A percentile compares a stretch with the other conserved stretches of the same genome.
Conservation (phyloP, 2,329 filamentous ascomycete genomes). For the Trichoderma koningiopsis region DNA sequence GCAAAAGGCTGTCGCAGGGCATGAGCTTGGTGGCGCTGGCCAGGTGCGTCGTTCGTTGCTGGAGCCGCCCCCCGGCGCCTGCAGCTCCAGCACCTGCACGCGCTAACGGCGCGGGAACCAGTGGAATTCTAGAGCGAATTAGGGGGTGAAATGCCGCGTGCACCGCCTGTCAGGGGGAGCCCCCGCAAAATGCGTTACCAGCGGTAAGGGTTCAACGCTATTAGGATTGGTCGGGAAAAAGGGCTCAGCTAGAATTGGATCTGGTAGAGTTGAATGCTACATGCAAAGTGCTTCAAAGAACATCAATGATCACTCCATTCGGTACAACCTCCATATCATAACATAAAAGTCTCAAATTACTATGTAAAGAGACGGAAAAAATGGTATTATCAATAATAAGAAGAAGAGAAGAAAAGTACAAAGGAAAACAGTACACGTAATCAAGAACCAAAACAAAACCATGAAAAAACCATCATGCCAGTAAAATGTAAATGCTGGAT, state of each 20-base stretch:
- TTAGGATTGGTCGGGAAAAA: background rate
- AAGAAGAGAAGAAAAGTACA: background rate
- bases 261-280: background rate
- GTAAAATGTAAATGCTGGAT: constrained; percentile 11
- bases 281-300: background rate
- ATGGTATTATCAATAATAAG: background rate
- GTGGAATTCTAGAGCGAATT: constrained; percentile 20
- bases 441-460: background rate
- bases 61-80: constrained; percentile 15
- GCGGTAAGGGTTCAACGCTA: constrained; percentile 14
- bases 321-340: background rate
- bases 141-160: constrained; percentile 8
- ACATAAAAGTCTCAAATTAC: background rate
- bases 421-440: background rate
- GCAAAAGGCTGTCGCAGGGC: constrained; percentile 1
- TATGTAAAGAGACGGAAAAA: background rate
- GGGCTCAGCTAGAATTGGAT: background rate
- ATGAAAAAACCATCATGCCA: constrained; percentile 6
- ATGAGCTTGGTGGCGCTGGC: background rate
- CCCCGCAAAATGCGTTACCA: constrained; percentile 2
- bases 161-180: constrained; percentile 15
- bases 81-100: constrained; percentile 19
- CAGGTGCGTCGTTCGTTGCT: constrained; percentile 3
- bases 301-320: background rate
- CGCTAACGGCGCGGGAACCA: constrained; percentile 15